Percentiles rank a stretch among this genome's conserved stretches.
These are phyloP conservation scores for Lactarius deliciosus DNA, from an alignment of 768 basidiomycete species.

Conservation along the genomic window DNA sequence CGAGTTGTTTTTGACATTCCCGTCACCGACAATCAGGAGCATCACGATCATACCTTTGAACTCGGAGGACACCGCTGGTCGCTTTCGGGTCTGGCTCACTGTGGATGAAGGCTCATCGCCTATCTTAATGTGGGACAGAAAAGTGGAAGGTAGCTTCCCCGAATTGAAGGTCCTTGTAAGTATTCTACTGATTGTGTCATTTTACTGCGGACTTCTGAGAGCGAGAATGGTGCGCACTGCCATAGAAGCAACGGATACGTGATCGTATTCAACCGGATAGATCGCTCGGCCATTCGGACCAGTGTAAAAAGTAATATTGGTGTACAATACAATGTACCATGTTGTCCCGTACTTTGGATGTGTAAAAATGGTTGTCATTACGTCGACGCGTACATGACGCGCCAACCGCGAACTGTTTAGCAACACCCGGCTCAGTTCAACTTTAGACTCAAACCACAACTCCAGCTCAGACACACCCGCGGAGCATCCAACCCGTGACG, in stretches of 20 bases:
- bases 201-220: conserved; percentile 13
- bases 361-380: conserved; percentile 6
- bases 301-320: conserved; percentile 19
- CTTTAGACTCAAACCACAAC: conserved; percentile 1
- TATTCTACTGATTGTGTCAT: conserved; percentile 19
- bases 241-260: conserved; percentile 80
- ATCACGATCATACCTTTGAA: conserved; percentile 76
- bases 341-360: background rate
- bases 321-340: background rate
- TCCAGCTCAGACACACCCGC: conserved; percentile 12
- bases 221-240: conserved; percentile 23
- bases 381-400: conserved; percentile 16
- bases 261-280: conserved; percentile 79
- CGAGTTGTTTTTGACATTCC: conserved; percentile 88
- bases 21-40: conserved; percentile 65
- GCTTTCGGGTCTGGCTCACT: conserved; percentile 88
- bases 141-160: conserved; percentile 88
- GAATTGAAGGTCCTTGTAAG: conserved; percentile 82
- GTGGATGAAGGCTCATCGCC: conserved; percentile 39
- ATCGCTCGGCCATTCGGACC: conserved; percentile 88
- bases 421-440: background rate
- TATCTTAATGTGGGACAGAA: conserved; percentile 82
- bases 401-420: background rate
- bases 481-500: conserved; percentile 1
- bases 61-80: conserved; percentile 79